Evolutionary conservation across 306 rosid species (phyloP).

Genomic region (Arachis hypogaea): DNA sequence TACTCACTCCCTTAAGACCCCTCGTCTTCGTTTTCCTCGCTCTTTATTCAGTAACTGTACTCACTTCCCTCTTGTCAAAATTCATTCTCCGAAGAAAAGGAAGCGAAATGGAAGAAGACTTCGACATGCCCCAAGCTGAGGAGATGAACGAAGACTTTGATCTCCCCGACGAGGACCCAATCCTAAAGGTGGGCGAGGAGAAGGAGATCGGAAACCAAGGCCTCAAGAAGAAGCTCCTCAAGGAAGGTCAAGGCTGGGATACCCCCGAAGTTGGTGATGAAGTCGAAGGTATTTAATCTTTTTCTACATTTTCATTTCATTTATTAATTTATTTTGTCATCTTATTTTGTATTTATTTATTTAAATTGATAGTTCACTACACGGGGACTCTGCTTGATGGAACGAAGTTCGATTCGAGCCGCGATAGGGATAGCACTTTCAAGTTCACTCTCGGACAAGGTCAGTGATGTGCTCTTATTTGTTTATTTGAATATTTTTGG

Average conservation of each 20-base stretch:
- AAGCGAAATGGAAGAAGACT: constrained; percentile 66
- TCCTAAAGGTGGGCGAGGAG: constrained; percentile 85
- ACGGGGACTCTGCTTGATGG: constrained; percentile 94
- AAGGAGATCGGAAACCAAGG: constrained; percentile 84
- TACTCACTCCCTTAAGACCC: neutral
- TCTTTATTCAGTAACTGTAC: neutral
- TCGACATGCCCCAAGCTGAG: constrained; percentile 57
- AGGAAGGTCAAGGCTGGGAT: constrained; percentile 81
- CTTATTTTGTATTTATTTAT: neutral
- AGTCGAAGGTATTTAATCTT: constrained; percentile 64
- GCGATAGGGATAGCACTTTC: constrained; percentile 72
- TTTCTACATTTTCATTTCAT: neutral
- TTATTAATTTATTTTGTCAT: neutral
- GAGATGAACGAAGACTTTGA: constrained; percentile 76
- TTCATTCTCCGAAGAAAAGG: neutral
- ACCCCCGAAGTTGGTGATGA: constrained; percentile 87
- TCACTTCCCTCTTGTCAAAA: too few species aligned
- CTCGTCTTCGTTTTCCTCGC: neutral
- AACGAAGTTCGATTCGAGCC: constrained; percentile 91
- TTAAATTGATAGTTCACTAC: constrained; percentile 64
- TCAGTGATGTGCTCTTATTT: constrained; percentile 27
- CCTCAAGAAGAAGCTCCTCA: constrained; percentile 86
- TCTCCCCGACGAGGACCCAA: constrained; percentile 49
- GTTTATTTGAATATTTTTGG: neutral
- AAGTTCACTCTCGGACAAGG: constrained; percentile 98